A percentile compares a stretch with the other conserved stretches of the same genome.
Conservation (phyloP, 768 basidiomycete genomes). For the Gelatoporia subvermispora region DNA sequence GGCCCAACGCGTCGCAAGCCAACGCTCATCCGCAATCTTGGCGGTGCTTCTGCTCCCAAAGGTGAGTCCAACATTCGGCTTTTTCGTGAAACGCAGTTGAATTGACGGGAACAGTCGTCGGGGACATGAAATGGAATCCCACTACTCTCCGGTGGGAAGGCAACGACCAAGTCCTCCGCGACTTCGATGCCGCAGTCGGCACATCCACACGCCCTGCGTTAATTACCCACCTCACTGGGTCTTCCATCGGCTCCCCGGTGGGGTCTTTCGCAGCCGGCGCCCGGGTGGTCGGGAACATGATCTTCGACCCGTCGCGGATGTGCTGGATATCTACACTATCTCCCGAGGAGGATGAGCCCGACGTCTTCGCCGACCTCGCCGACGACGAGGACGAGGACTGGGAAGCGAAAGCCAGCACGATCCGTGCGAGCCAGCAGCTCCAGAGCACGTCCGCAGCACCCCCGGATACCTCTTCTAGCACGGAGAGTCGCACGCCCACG, state of each 20-base stretch:
- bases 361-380: slow-evolving; percentile 89
- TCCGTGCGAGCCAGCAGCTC: slow-evolving; percentile 53
- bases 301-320: slow-evolving; percentile 92
- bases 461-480: slow-evolving; percentile 26
- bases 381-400: slow-evolving; percentile 85
- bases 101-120: slow-evolving; percentile 59
- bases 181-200: slow-evolving; percentile 78
- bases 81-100: neutral
- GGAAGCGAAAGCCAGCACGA: slow-evolving; percentile 75
- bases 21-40: slow-evolving; percentile 82
- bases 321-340: slow-evolving; percentile 87
- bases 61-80: slow-evolving; percentile 36
- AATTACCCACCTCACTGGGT: slow-evolving; percentile 89
- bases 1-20: slow-evolving; percentile 65
- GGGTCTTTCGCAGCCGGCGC: slow-evolving; percentile 73
- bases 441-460: slow-evolving; percentile 18
- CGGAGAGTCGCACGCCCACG: slow-evolving; percentile 27
- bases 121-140: slow-evolving; percentile 98
- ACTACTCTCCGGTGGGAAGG: slow-evolving; percentile 90
- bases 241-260: slow-evolving; percentile 77
- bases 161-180: slow-evolving; percentile 86
- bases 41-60: slow-evolving; percentile 63
- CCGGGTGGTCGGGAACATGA: slow-evolving; percentile 95
- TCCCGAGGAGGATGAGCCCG: slow-evolving; percentile 89
- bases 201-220: slow-evolving; percentile 90